Base-by-base conservation (phyloP, 2,329 filamentous ascomycete genomes). In the Exophiala mesophila region DNA sequence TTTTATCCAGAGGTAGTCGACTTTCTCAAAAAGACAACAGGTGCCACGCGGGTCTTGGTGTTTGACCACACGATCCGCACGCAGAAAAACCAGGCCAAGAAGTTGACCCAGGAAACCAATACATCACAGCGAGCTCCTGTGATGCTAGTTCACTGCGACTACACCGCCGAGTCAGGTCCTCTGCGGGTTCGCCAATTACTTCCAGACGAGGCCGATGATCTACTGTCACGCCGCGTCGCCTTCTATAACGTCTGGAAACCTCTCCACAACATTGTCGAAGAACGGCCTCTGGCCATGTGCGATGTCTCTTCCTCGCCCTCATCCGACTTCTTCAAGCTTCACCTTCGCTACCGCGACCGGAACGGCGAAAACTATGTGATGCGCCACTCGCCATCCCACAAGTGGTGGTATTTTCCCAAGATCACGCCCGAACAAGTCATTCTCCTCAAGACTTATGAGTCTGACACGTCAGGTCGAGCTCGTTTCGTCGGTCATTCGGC, bases 241-340 rank as follows among this genome's bases (percentile, higher is more conserved):
- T 72, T 73, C 41, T 65, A 73, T 54, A 74, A 74, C 39, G 67
- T 74, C 19, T 74, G 70, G 70, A 69, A 72, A 18, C 70, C 70
- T 1, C 63, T 74, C 16, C 16, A 44, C 31, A 63, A 39, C 13
- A 39, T 42, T 8, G 65, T 68, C 17, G 62, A 67, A 47, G 65
- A 68, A 41, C 59, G 62, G 9, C 65, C 64, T 1, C 54, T 68
- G 5, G 63, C 64, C 6, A 67, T 67, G 64, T 66, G 62, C 49
- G 64, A 68, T 35, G 61, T 63, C 17, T 52, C 54, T 13, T 60
- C 63, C 5, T 60, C 62, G 21, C 54, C 59, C 4, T 48, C 56
- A 3, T 53, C 58, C 2, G 64, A 68, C 45, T 67, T 67, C 51
- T 66, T 68, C 58, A 68, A 68, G 49, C 54, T 68, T 9, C 60